phyloP scores from a whole-genome alignment of 768 basidiomycete genomes.

The Paxillus rubicundulus region DNA sequence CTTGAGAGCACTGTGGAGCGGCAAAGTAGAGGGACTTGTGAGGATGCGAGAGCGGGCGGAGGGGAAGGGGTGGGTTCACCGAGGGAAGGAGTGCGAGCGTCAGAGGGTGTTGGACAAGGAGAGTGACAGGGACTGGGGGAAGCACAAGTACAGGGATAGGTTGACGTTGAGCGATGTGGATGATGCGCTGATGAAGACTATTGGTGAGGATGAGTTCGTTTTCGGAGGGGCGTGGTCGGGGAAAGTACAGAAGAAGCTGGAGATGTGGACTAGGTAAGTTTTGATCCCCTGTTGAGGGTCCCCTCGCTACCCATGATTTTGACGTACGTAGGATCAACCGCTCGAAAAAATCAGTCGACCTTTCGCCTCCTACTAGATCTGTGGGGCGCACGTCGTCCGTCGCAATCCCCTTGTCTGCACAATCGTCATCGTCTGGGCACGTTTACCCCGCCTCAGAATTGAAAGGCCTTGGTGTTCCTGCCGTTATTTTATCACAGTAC shows the following conservation, averaged over 20 bases:
- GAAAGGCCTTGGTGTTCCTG: slow-evolving; percentile 32
- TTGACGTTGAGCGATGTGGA: slow-evolving; percentile 31
- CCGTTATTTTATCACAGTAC: slow-evolving; percentile 42
- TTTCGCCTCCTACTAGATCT: slow-evolving; percentile 22
- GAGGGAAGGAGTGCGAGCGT: slow-evolving; percentile 23
- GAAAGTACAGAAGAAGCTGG: slow-evolving; percentile 46
- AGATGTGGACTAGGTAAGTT: slow-evolving; percentile 48
- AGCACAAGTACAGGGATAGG: slow-evolving; percentile 30
- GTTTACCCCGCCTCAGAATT: slow-evolving; percentile 25
- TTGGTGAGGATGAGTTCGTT: slow-evolving; percentile 30
- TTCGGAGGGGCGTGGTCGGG: slow-evolving; percentile 40
- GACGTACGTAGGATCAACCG: slow-evolving; percentile 32
- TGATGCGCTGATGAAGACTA: slow-evolving; percentile 20
- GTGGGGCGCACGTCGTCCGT: slow-evolving; percentile 27
- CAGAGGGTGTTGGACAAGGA: slow-evolving; percentile 29
- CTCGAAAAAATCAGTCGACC: slow-evolving; percentile 30
- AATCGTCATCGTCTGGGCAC: slow-evolving; percentile 35
- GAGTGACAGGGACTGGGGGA: slow-evolving; percentile 24
- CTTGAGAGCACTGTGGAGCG: slow-evolving; percentile 34
- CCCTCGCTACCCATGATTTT: neutral
- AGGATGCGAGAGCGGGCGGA: slow-evolving; percentile 31
- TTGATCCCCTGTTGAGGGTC: neutral
- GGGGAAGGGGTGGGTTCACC: slow-evolving; percentile 13
- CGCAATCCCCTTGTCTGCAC: slow-evolving; percentile 31
- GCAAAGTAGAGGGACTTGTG: slow-evolving; percentile 26